Base-by-base conservation (phyloP, 495 filamentous ascomycete species). In the Neurospora terricola region DNA sequence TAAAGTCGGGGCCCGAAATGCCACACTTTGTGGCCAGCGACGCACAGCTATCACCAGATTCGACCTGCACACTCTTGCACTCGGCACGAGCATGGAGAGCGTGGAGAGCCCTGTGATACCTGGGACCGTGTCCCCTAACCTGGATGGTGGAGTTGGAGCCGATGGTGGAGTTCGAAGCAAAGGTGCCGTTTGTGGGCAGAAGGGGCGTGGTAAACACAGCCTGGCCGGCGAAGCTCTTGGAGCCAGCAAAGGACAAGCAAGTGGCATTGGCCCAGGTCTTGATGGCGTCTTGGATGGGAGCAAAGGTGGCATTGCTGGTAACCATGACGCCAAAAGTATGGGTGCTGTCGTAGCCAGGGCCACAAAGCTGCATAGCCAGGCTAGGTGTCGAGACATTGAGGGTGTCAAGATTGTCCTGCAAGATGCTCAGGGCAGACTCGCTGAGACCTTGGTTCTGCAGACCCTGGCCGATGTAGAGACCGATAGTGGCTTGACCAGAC, bases 21-120 rank as follows among this genome's bases (percentile, higher is more conserved):
- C 80, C 82, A 73, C 86, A 87, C 70, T 79, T 77, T 3, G 72
- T 62, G 0, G 82, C 84, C 14, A 87, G 78, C 0, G 79, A 70
- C n/a, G n/a, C 75, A 40, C 85, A 87, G 21, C 70, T 71, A 54
- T 87, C 84, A 37, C 82, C 82, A 8, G 71, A 68, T 27, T 37
- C 71, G 5, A 81, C 80, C 72, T 79, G 75, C 5, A 78, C 59
- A 5, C 72, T 77, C 7, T 11, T 4, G 48, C 80, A 81, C 37
- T 40, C 70, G 70, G 54, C 54, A 62, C 54, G 54, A 34, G 54
- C 27, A 1, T 62, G 54, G 9, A 62, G 54, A 34, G 54, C 27
- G 0, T 62, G 54, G 9, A 62, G 54, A 62, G 54, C 23, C 54
- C 54, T 62, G 54, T 34, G 54, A 34, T 62, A 16, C 27, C 27